Evolutionary conservation across 1,284 basidiomycete species (phyloP).

Genomic region (Pyrrhoderma lamaoense): DNA sequence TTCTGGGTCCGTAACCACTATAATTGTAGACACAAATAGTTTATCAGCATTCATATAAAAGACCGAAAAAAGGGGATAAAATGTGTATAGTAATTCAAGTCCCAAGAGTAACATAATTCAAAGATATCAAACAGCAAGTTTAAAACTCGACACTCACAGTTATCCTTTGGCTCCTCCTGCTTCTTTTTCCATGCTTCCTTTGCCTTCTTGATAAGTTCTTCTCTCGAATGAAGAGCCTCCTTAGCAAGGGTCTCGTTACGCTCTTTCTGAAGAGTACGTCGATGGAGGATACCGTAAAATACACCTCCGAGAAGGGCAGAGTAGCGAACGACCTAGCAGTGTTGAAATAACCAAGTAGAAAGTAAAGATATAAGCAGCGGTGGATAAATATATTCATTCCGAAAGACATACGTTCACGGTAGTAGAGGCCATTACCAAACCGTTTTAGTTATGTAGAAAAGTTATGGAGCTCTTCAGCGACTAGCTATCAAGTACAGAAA

Average conservation of each 20-base stretch:
- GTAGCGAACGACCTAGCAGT: slow-evolving; percentile 85
- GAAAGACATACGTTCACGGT: slow-evolving; percentile 49
- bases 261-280: slow-evolving; percentile 80
- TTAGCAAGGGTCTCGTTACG: slow-evolving; percentile 68
- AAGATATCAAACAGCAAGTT: background rate
- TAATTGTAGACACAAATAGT: slow-evolving; percentile 11
- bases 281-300: slow-evolving; percentile 90
- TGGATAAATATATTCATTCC: background rate
- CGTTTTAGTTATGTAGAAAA: too few relatives aligned
- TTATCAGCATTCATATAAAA: background rate
- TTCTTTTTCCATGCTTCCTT: slow-evolving; percentile 87
- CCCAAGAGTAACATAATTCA: background rate
- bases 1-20: slow-evolving; percentile 89
- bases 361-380: slow-evolving; percentile 17
- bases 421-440: slow-evolving; percentile 45
- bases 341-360: slow-evolving; percentile 9
- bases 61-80: background rate
- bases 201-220: slow-evolving; percentile 79
- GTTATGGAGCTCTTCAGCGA: too few relatives aligned
- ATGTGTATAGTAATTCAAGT: slow-evolving; percentile 2
- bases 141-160: slow-evolving; percentile 36
- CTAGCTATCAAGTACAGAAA: too few relatives aligned
- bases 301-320: slow-evolving; percentile 86
- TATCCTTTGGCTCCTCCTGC: slow-evolving; percentile 45
- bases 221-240: slow-evolving; percentile 63